Percentiles rank a stretch among this genome's conserved stretches.
Conservation (phyloP, 148 eudicot species). For the Heliamphora exappendiculata region DNA sequence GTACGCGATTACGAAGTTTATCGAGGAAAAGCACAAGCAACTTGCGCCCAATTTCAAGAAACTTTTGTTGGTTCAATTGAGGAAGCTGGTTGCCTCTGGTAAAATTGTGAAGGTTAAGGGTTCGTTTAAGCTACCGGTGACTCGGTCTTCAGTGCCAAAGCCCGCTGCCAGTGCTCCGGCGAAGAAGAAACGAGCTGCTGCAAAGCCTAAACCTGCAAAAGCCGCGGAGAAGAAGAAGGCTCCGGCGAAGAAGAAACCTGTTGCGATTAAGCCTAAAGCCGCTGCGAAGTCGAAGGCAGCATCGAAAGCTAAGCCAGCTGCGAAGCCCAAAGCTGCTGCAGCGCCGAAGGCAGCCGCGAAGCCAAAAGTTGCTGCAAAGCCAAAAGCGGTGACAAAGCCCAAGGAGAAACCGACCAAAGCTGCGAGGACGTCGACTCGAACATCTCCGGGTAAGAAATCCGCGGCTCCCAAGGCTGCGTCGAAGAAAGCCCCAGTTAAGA, state of each 20-base stretch:
- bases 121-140: constrained; percentile 40
- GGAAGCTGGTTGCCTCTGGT: constrained; percentile 32
- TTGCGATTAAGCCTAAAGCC: constrained; percentile 12
- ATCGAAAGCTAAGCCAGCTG: constrained; percentile 29
- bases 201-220: constrained; percentile 19
- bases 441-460: constrained; percentile 48
- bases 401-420: constrained; percentile 46
- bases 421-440: constrained; percentile 35
- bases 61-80: constrained; percentile 31
- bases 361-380: constrained; percentile 20
- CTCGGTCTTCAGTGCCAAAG: constrained; percentile 17
- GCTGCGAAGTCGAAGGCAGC: constrained; percentile 18
- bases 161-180: constrained; percentile 15
- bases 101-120: constrained; percentile 40
- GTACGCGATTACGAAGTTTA: constrained; percentile 48
- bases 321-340: constrained; percentile 22
- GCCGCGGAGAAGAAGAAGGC: constrained; percentile 11
- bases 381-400: constrained; percentile 18
- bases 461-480: constrained; percentile 24
- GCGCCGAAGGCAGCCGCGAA: constrained; percentile 36
- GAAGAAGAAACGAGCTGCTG: constrained; percentile 19
- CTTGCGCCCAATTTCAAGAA: constrained; percentile 52
- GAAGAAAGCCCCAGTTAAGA: constrained; percentile 36
- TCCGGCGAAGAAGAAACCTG: constrained; percentile 11
- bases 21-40: constrained; percentile 52